phyloP scores from a whole-genome alignment of 164 flowering plant genomes.

The Aristolochia fimbriata region DNA sequence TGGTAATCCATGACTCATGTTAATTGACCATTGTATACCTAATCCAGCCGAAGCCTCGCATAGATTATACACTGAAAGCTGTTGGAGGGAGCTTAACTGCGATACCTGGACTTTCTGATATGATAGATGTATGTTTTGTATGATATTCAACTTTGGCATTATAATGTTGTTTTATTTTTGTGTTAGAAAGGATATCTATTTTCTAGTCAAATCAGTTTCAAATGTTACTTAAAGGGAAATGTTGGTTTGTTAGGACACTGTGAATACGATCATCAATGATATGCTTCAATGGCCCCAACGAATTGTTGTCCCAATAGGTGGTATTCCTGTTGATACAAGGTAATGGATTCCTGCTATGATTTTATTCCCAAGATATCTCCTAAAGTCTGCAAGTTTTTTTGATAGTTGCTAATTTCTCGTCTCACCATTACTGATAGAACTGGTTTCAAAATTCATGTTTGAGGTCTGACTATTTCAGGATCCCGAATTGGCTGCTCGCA shows the following conservation, averaged over 20 bases:
- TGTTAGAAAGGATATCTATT: too few species aligned
- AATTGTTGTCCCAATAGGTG: constrained; percentile 95
- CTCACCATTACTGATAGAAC: too few species aligned
- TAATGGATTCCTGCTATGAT: constrained; percentile 9
- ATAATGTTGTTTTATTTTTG: too few species aligned
- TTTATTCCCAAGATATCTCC: too few species aligned
- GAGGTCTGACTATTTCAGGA: too few species aligned
- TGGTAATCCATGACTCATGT: too few species aligned
- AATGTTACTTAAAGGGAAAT: too few species aligned
- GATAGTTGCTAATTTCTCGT: too few species aligned
- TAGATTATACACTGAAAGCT: constrained; percentile 90
- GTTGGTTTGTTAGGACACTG: constrained; percentile 58
- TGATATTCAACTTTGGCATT: neutral
- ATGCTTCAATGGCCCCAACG: constrained; percentile 99
- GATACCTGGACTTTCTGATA: constrained; percentile 91
- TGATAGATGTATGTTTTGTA: constrained; percentile 78
- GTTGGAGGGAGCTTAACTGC: constrained; percentile 99
- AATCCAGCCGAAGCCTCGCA: constrained; percentile 81
- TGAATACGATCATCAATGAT: constrained; percentile 76
- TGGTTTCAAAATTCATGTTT: too few species aligned
- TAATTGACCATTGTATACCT: neutral
- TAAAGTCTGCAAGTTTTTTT: too few species aligned
- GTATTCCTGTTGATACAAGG: constrained; percentile 80
- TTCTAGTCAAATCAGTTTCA: too few species aligned
- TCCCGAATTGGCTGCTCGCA: too few species aligned